Conservation (phyloP, 2,329 filamentous ascomycete genomes). For the Colletotrichum chrysophilum region DNA sequence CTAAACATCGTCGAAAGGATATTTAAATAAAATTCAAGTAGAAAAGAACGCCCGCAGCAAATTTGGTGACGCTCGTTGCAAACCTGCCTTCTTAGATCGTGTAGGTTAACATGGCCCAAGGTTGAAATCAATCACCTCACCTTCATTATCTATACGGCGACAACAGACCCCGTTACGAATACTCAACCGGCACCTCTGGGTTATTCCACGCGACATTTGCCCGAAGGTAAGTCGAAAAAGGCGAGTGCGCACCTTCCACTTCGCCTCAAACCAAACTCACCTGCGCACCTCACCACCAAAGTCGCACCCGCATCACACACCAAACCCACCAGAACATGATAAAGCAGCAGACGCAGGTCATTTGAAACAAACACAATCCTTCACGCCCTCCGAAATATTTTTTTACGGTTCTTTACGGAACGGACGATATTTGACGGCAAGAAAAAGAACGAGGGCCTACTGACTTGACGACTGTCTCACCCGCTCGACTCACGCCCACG, state of each 20-base stretch:
- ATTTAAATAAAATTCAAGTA: background rate
- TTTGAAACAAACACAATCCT: background rate
- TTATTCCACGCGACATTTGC: background rate
- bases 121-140: background rate
- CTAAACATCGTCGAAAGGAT: background rate
- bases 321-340: background rate
- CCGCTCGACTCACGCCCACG: background rate
- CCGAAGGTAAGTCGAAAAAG: background rate
- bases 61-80: background rate
- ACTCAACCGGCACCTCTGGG: background rate
- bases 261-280: background rate
- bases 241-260: background rate
- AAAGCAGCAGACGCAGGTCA: background rate
- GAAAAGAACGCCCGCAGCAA: background rate
- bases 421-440: background rate
- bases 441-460: background rate
- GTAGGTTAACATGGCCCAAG: background rate
- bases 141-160: background rate
- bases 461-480: background rate
- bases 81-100: background rate
- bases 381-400: background rate
- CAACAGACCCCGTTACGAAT: background rate
- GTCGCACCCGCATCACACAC: background rate
- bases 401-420: background rate
- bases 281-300: background rate